Percentiles rank a stretch among this genome's conserved stretches.
These are phyloP conservation scores for Dryas alaskensis DNA, from an alignment of 306 rosid species.

Conservation along the genomic window DNA sequence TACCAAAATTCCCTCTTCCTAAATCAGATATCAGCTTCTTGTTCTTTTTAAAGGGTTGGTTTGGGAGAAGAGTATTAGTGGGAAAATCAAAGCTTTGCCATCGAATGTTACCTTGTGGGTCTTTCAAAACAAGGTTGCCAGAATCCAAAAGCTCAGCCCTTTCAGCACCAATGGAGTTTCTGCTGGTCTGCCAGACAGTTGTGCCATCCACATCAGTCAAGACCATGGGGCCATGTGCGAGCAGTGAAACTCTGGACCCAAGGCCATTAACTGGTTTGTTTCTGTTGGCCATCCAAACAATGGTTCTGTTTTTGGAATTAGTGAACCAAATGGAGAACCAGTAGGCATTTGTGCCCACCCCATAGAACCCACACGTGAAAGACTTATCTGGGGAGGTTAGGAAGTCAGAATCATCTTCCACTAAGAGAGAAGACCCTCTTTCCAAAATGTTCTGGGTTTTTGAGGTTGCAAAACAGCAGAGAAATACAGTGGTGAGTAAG, in stretches of 20 bases:
- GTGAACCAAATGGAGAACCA: constrained; percentile 29
- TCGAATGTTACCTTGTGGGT: not conserved
- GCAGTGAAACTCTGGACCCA: not conserved
- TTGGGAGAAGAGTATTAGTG: constrained; percentile 27
- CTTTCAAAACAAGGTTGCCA: constrained; percentile 11
- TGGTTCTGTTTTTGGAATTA: constrained; percentile 5
- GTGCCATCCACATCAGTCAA: constrained; percentile 24
- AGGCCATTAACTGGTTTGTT: constrained; percentile 11
- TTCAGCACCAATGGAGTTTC: not conserved
- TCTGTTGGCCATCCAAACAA: constrained; percentile 28
- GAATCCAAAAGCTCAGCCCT: not conserved
- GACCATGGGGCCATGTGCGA: constrained; percentile 11
- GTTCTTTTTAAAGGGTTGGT: not conserved
- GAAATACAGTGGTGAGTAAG: not conserved
- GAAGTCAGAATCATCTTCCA: not conserved
- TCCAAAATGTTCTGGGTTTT: not conserved
- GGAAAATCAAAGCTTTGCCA: constrained; percentile 32
- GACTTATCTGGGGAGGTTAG: constrained; percentile 19
- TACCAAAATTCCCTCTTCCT: constrained; percentile 1
- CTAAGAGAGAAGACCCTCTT: not conserved
- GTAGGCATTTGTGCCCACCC: constrained; percentile 20
- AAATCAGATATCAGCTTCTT: not conserved
- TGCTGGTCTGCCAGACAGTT: constrained; percentile 10
- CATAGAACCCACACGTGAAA: constrained; percentile 11
- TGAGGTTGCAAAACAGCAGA: not conserved